Conservation (phyloP, 176 grass and related monocot species). For the Carex pumila region DNA sequence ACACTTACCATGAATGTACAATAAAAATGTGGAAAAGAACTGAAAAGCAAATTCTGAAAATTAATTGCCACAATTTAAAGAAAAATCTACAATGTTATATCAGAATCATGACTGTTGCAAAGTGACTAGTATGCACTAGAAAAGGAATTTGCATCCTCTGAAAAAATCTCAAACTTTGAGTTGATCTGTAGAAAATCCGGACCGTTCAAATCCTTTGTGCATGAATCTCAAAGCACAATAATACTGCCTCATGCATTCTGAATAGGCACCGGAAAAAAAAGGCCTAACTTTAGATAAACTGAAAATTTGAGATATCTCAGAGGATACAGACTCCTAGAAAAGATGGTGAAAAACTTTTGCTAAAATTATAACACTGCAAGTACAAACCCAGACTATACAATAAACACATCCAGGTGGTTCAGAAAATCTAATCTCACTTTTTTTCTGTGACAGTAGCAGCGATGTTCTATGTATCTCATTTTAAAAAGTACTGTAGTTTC, state of each 20-base stretch:
- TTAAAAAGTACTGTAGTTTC: neutral
- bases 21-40: neutral
- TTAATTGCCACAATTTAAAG: neutral
- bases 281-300: no score
- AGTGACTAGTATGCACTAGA: neutral
- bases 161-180: no score
- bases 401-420: neutral
- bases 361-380: neutral
- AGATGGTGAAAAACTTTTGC: neutral
- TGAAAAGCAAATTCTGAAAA: neutral
- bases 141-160: neutral
- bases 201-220: no score
- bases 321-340: no score
- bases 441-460: neutral
- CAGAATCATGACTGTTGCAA: neutral
- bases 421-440: neutral
- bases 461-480: neutral
- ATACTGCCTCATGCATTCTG: no score
- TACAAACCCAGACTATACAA: neutral
- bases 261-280: no score
- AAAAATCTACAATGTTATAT: neutral
- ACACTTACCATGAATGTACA: neutral
- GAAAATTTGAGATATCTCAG: no score
- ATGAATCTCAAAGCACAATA: no score
- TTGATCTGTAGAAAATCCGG: no score